Conservation (phyloP, 768 basidiomycete species). For the Plicaturopsis crispa region DNA sequence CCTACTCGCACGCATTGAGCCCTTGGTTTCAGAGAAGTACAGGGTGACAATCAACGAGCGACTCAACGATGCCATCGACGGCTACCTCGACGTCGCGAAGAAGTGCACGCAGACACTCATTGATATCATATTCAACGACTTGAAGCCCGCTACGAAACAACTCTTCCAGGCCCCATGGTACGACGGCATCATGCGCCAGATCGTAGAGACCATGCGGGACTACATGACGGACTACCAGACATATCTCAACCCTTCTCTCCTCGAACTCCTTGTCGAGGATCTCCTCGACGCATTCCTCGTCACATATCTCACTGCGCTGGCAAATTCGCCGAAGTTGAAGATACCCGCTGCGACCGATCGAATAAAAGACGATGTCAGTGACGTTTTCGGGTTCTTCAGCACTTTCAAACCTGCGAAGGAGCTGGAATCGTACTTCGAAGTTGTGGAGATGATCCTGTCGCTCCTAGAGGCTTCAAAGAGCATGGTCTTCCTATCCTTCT, state of each 20-base stretch:
- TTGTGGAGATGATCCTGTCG: conserved; percentile 75
- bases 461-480: conserved; percentile 84
- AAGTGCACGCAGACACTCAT: conserved; percentile 94
- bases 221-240: conserved; percentile 94
- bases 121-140: conserved; percentile 90
- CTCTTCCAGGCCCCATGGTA: conserved; percentile 89
- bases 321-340: conserved; percentile 75
- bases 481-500: conserved; percentile 88
- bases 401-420: conserved; percentile 72
- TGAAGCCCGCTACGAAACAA: conserved; percentile 78
- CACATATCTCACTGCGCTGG: conserved; percentile 81
- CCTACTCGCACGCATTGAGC: conserved; percentile 77
- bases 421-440: conserved; percentile 76
- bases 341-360: conserved; percentile 82
- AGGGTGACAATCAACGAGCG: conserved; percentile 72
- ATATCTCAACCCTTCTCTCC: conserved; percentile 83
- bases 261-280: conserved; percentile 90
- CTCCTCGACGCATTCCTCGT: conserved; percentile 87
- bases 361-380: conserved; percentile 75
- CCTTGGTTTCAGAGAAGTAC: conserved; percentile 92
- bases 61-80: conserved; percentile 95
- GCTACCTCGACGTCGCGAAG: conserved; percentile 97
- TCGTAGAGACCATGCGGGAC: conserved; percentile 92
- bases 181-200: conserved; percentile 78
- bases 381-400: conserved; percentile 75